Evolutionary conservation across 2,329 filamentous ascomycete species (phyloP), one percentile per base, ranked within the genome.

Genomic region (Aureobasidium melanogenum): DNA sequence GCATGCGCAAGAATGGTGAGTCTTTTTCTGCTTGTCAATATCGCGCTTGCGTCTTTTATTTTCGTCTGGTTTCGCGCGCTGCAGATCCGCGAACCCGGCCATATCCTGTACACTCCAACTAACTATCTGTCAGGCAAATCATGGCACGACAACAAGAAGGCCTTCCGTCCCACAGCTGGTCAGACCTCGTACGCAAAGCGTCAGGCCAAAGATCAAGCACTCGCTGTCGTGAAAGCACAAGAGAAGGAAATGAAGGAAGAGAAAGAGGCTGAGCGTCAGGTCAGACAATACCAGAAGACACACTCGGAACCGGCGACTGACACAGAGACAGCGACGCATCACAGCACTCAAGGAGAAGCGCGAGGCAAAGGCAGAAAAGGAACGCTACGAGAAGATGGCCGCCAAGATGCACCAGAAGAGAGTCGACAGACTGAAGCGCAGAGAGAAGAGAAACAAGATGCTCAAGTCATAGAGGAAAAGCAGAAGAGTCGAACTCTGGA

Each of bases 401-500:
- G 90, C 91, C 78, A 97, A 94, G 80, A 97, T 99, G 94, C 93
- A 97, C 79, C 86, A 84, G 76, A 97, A 96, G 82, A 83, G 92
- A 64, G 88, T 97, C 14, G 94, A 99, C 77, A 84, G 94, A 68
- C 76, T 96, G 75, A 96, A 91, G 86, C 84, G 92, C 72, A 89
- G 91, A 75, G 94, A 99, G 81, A 97, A 97, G 86, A 86, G 94
- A 72, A 99, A 93, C 76, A 94, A 93, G 79, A 77, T 91, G 73
- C 69, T 81, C 63, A 80, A 80, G 67, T 80, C 78, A 36, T 80
- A 59, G 56, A 41, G 3, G n/a, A 34, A 5, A 24, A 6, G 4
- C 8, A 22, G 22, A 36, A 30, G 32, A 36, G 47, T 19, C 5
- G 19, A 12, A 9, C 6, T 12, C 15, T 22, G 52, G 9, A 19